Evolutionary conservation across 345 rosid species (phyloP), one percentile per base, ranked within the genome.

Genomic region (Rhodamnia argentea): DNA sequence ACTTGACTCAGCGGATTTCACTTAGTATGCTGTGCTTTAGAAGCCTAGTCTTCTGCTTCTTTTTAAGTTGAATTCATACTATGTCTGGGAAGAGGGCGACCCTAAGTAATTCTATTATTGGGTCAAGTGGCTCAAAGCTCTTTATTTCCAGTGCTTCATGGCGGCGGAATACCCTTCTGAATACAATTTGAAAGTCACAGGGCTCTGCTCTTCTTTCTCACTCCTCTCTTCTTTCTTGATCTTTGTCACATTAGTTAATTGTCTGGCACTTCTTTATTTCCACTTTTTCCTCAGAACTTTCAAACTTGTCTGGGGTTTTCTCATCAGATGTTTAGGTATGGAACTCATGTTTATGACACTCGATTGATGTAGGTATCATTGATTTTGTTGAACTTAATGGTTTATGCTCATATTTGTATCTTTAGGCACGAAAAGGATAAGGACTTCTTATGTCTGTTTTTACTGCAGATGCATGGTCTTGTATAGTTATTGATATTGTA

Each of bases 121-220:
- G 98, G 60, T 86, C 96, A 85, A 97, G 98, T 87, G 99, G 98
- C 44, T 64, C 44, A 64, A 15, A 64, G 10, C 32, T 29, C 37
- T 29, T 64, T 29, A 22, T 22, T 29, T 64, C 44, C 4, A 40
- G 0, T 16, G 76, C 76, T 29, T 64, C 76, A 64, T 2, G 11
- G 76, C 5, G 37, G 76, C 23, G 4, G 76, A 6, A 60, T 60
- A 60, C 74, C 27, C 20, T 27, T 32, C 40, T 89, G 95, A 97
- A 42, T 98, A 98, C 40, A 95, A 96, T 90, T 95, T 98, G 87
- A 96, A 98, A 52, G 86, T 96, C 86, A 97, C 95, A 85, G 98
- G 96, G 90, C 92, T 96, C 52, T 87, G 90, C 92, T 96, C 52
- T 87, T 95, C 92, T 16, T 27, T 7, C 1, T 55, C 85, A 53